A percentile compares a stretch with the other conserved stretches of the same genome.
phyloP scores from a whole-genome alignment of 2,329 filamentous ascomycete genomes.

The Alternaria gansuensis region DNA sequence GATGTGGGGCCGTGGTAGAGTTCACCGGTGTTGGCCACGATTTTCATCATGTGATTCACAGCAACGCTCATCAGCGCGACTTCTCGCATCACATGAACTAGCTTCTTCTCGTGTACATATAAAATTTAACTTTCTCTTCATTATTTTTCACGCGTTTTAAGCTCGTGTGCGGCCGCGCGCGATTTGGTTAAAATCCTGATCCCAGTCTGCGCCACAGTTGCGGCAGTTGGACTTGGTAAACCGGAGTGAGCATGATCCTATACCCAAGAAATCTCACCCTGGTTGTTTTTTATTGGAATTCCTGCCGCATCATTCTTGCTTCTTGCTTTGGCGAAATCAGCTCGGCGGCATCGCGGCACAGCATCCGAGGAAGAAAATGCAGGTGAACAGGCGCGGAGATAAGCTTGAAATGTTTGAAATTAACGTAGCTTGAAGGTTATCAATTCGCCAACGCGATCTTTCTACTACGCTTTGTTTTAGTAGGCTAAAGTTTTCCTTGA shows the following conservation, averaged over 20 bases:
- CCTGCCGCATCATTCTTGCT: too few relatives aligned
- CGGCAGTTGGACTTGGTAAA: not conserved
- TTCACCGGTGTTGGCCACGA: not conserved
- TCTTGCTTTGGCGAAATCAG: too few relatives aligned
- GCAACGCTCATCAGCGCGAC: not conserved
- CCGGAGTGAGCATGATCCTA: not conserved
- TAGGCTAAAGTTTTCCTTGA: too few relatives aligned
- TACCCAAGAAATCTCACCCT: not conserved
- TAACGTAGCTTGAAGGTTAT: too few relatives aligned
- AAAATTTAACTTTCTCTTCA: not conserved
- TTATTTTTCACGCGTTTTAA: not conserved
- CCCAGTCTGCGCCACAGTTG: not conserved
- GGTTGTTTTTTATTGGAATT: not conserved
- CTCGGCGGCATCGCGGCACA: too few relatives aligned
- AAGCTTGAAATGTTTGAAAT: too few relatives aligned
- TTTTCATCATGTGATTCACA: not conserved
- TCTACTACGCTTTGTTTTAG: too few relatives aligned
- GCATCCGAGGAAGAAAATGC: too few relatives aligned
- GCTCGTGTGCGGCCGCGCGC: too few relatives aligned
- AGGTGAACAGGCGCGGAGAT: too few relatives aligned
- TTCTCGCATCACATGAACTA: not conserved
- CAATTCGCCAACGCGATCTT: too few relatives aligned
- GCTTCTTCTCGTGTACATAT: not conserved
- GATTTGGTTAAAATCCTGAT: too few relatives aligned
- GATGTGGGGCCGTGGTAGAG: not conserved